Conservation (phyloP, 768 basidiomycete species). For the Leucosporidium yakuticum region DNA sequence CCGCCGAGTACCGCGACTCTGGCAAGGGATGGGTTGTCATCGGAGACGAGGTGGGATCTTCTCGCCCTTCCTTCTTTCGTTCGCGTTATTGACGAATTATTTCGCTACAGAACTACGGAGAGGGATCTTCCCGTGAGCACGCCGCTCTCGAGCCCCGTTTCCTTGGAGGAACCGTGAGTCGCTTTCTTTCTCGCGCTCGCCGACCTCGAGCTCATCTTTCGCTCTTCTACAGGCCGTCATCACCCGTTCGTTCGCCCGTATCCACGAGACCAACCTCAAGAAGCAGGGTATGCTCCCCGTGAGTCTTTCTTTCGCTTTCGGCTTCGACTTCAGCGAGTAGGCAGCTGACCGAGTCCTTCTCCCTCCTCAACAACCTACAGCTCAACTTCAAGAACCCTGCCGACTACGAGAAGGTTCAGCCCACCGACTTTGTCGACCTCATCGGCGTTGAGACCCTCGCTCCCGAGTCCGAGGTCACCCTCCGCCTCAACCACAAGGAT, state of each 20-base stretch:
- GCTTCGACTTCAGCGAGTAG: too few relatives aligned
- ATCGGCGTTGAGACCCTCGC: constrained; percentile 80
- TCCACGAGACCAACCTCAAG: constrained; percentile 71
- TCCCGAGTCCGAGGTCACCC: constrained; percentile 83
- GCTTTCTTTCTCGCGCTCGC: not conserved
- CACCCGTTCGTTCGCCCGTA: constrained; percentile 62
- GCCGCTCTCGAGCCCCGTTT: constrained; percentile 92
- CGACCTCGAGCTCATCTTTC: constrained; percentile 46
- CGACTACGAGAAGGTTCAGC: constrained; percentile 82
- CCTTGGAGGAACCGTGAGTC: constrained; percentile 68
- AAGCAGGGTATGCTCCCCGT: constrained; percentile 58
- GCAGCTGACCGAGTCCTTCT: too few relatives aligned
- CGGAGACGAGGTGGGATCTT: constrained; percentile 50
- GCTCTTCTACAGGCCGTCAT: constrained; percentile 47
- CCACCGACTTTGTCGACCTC: constrained; percentile 82
- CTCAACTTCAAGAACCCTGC: constrained; percentile 84
- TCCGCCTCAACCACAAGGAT: constrained; percentile 66
- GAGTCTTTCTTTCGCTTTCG: not conserved
- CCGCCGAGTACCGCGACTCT: constrained; percentile 77
- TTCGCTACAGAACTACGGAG: constrained; percentile 57
- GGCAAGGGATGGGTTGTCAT: constrained; percentile 96
- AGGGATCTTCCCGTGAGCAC: constrained; percentile 96
- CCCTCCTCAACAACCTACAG: too few relatives aligned
- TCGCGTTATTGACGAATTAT: constrained; percentile 47
- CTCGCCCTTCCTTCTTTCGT: constrained; percentile 48